Base-by-base conservation (phyloP, 352 stramenopile genomes). In the Phytophthora idaei region DNA sequence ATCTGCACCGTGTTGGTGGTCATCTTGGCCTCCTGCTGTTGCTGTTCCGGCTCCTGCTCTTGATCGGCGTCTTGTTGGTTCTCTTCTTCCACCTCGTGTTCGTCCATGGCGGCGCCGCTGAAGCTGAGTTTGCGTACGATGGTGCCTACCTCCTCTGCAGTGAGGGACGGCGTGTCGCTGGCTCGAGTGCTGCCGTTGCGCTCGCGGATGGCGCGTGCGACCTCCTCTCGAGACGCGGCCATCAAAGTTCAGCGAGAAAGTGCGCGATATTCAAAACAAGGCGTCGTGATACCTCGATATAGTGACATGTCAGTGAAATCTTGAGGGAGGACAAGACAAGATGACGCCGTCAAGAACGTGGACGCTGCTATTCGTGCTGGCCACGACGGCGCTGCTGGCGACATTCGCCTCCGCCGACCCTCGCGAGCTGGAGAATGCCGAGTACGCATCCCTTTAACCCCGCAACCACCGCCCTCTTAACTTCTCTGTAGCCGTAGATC, bases 51-150 rank as follows among this genome's bases (percentile, higher is more conserved):
- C 36, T 64, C 39, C 2, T 59, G 7, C 21, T 49, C 41, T 46
- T 55, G 29, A 8, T 32, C 11, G n/a, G 31, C 7, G 1, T 14
- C 4, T 29, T 46, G 58, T 5, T n/a, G 27, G 36, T 66, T 34
- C 17, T 74, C 17, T 12, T 36, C 28, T 36, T 68, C 52, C 1
- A 59, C 50, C 12, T 75, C 69, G 25, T 68, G 50, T 14, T 74
- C 70, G 17, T 87, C 73, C 69, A 73, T 73, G 2, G 21, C 41
- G 2, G 74, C 77, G 2, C 75, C 66, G 52, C 77, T 89, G 57
- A 92, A 94, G 67, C 81, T 92, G 31, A 94, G 71, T 50, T 89
- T 89, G 51, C 86, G 78, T 27, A 69, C 71, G 12, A 82, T 79
- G 9, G 55, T 41, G 15, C 5, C 50, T 0, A 53, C 32, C 25